Percentiles rank a stretch among this genome's conserved stretches.
phyloP scores from a whole-genome alignment of 768 basidiomycete species.

The Hericium rajendrae region DNA sequence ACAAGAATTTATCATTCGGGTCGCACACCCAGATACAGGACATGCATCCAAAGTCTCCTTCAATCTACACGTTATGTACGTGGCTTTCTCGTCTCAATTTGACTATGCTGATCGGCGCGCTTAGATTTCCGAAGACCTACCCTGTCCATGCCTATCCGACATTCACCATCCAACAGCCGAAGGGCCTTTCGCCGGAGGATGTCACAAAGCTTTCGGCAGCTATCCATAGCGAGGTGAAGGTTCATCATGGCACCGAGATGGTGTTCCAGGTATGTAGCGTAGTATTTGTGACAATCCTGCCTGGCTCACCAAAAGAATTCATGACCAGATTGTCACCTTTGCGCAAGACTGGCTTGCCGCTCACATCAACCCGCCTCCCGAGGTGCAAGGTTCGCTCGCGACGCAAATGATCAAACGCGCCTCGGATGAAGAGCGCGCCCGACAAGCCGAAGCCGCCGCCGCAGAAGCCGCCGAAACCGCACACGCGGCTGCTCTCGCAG shows the following conservation, averaged over 20 bases:
- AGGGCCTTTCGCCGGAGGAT: slow-evolving; percentile 50
- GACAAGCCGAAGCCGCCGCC: slow-evolving; percentile 46
- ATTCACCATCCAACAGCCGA: slow-evolving; percentile 59
- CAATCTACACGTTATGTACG: slow-evolving; percentile 63
- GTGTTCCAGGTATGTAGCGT: slow-evolving; percentile 57
- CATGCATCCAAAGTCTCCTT: slow-evolving; percentile 52
- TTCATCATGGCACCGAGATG: slow-evolving; percentile 59
- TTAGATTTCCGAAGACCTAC: slow-evolving; percentile 75
- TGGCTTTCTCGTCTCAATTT: slow-evolving; percentile 1
- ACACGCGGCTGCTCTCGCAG: slow-evolving; percentile 33
- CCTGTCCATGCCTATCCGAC: slow-evolving; percentile 61
- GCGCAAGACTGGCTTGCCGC: slow-evolving; percentile 63
- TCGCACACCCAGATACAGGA: slow-evolving; percentile 52
- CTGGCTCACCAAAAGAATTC: neutral
- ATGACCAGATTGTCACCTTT: slow-evolving; percentile 48
- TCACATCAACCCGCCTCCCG: slow-evolving; percentile 46
- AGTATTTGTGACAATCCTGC: neutral
- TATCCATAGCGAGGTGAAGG: slow-evolving; percentile 59
- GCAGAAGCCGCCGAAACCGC: slow-evolving; percentile 40
- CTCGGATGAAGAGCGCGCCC: slow-evolving; percentile 51
- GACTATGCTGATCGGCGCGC: neutral
- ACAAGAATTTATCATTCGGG: slow-evolving; percentile 69
- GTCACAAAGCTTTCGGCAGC: slow-evolving; percentile 45
- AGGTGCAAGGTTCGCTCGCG: slow-evolving; percentile 63
- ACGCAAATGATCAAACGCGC: slow-evolving; percentile 72